Evolutionary conservation across 2,329 filamentous ascomycete genomes (phyloP), one percentile per base, ranked within the genome.

Genomic region (Cladophialophora psammophila): DNA sequence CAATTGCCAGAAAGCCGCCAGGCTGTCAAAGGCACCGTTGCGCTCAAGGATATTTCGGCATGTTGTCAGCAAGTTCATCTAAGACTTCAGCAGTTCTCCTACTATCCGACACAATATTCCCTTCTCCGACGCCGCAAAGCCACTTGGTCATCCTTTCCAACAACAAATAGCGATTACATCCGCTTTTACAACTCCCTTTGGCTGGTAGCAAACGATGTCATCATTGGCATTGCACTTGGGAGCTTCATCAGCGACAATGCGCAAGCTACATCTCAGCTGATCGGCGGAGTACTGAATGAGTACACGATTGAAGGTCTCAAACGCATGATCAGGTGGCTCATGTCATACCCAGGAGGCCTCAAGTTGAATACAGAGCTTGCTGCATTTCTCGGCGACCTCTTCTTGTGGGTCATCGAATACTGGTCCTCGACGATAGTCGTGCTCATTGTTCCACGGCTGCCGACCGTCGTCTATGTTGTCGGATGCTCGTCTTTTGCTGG

Each of bases 111-210:
- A 79, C 94, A 99, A 78, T 97, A 98, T 76, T 86, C 94, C 52
- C 98, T 93, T 15, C 80, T 99, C 55, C 90, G 94, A n/a, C 89
- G 92, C 75, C 86, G 94, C 45, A 96, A 96, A 76, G 89, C 90
- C 69, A 93, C 96, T 73, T 98, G 95, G 94, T 92, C 93, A 66
- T 98, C 94, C 77, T 91, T 98, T 63, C 97, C 94, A 0, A 95
- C 91, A 56, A 97, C 91, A 74, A 94, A 99, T 78, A 93, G 94
- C 0, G 95, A 99, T 78, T 99, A 99, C 78, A 99, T 99, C 72
- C 91, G 95, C 15, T 99, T 99, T 80, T 99, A 98, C 81, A 99
- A 99, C 78, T 97, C 93, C 75, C 83, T 99, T 4, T 99, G 95
- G 95, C 90, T 99, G 8, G 95, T 99, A 26, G 94, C 94, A 35